phyloP scores from a whole-genome alignment of 108 stramenopile genomes.

The Aurantiochytrium sp. region DNA sequence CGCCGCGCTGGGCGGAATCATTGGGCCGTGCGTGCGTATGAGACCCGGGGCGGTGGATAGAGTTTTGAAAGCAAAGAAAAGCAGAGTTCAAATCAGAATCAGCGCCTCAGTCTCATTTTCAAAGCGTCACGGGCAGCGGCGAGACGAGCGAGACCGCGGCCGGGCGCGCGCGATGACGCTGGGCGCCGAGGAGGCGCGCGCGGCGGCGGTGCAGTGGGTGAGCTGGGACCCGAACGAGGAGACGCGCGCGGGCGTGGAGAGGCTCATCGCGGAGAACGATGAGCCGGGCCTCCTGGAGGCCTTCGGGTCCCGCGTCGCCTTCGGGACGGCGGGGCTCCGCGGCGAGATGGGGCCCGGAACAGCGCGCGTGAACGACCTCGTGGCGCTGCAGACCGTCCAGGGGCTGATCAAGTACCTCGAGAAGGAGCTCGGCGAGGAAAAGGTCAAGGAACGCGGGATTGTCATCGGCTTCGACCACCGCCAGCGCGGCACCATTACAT shows the following conservation, averaged over 20 bases:
- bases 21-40: too few species aligned
- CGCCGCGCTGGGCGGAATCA: too few species aligned
- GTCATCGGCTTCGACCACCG: conserved; percentile 93
- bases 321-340: conserved; percentile 91
- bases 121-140: too few species aligned
- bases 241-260: conserved; percentile 34
- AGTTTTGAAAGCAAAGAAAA: too few species aligned
- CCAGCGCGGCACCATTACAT: conserved; percentile 51
- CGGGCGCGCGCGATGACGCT: too few species aligned
- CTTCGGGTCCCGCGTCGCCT: conserved; percentile 42
- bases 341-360: conserved; percentile 83
- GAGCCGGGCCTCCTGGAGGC: conserved; percentile 35
- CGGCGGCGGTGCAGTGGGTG: conserved; percentile 33
- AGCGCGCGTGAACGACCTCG: conserved; percentile 83
- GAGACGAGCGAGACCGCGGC: too few species aligned
- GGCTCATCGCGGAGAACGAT: conserved; percentile 38
- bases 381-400: conserved; percentile 83
- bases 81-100: too few species aligned
- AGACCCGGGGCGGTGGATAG: too few species aligned
- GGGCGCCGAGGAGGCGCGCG: not conserved
- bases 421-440: conserved; percentile 23
- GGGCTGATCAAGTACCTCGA: conserved; percentile 32
- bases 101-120: too few species aligned
- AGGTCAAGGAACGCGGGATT: conserved; percentile 46
- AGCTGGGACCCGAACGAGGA: conserved; percentile 42